phyloP scores from a whole-genome alignment of 495 filamentous ascomycete species.

The Penicillium longicatenatum region DNA sequence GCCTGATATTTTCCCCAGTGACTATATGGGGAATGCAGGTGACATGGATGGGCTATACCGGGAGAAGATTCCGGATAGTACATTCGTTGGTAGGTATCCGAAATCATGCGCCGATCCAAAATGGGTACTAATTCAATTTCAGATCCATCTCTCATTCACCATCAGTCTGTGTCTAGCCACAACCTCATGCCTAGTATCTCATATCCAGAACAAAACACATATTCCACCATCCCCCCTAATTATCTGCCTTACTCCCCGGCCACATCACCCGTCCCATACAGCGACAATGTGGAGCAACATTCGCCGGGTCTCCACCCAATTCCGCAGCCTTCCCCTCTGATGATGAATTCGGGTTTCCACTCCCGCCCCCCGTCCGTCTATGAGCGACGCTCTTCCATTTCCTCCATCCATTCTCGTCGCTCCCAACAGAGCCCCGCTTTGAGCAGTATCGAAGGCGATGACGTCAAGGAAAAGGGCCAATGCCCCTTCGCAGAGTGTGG shows the following conservation, averaged over 20 bases:
- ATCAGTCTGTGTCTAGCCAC: conserved; percentile 29
- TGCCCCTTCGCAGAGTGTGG: conserved; percentile 87
- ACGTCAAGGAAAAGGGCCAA: conserved; percentile 64
- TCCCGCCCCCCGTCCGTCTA: conserved; percentile 42
- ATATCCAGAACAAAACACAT: conserved; percentile 33
- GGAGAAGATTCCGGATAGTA: conserved; percentile 60
- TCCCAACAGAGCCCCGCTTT: conserved; percentile 58
- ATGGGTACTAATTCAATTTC: neutral
- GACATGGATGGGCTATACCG: conserved; percentile 48
- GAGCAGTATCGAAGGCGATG: conserved; percentile 57
- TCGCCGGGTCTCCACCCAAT: conserved; percentile 31
- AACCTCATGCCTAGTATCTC: conserved; percentile 37
- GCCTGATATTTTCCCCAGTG: conserved; percentile 57
- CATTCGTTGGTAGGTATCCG: conserved; percentile 83
- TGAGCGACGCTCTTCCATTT: conserved; percentile 54
- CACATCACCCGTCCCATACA: conserved; percentile 35
- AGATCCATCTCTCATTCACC: conserved; percentile 66
- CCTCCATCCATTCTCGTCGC: conserved; percentile 56
- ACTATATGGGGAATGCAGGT: conserved; percentile 36
- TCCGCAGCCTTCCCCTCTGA: conserved; percentile 39
- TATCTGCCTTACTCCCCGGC: conserved; percentile 40
- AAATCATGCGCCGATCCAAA: neutral
- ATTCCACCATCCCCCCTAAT: conserved; percentile 26
- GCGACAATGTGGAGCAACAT: conserved; percentile 29
- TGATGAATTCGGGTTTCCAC: conserved; percentile 34